Percentiles rank a stretch among this genome's conserved stretches.
These are phyloP conservation scores for Moringa oleifera DNA, from an alignment of 345 rosid species.

Conservation along the genomic window DNA sequence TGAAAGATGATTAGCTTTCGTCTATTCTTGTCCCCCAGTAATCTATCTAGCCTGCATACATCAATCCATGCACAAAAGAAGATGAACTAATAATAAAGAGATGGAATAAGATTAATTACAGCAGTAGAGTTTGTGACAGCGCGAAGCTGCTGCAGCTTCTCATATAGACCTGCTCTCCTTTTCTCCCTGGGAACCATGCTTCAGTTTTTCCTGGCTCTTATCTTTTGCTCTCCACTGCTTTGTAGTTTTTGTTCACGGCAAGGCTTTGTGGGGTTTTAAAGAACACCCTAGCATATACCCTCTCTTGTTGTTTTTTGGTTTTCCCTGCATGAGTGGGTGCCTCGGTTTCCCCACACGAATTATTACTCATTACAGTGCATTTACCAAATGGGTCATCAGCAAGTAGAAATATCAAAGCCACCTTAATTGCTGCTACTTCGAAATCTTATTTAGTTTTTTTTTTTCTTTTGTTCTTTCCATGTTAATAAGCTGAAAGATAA, in stretches of 20 bases:
- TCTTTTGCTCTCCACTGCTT: not conserved
- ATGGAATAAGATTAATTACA: conserved; percentile 21
- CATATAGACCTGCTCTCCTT: conserved; percentile 38
- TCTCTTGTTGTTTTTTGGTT: conserved; percentile 20
- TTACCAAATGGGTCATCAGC: too few species aligned
- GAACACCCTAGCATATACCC: conserved; percentile 1
- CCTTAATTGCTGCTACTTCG: not conserved
- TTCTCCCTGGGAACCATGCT: conserved; percentile 38
- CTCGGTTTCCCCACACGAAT: conserved; percentile 23
- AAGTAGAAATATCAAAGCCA: too few species aligned
- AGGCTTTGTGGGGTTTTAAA: conserved; percentile 18
- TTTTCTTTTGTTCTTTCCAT: too few species aligned
- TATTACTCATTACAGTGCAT: not conserved
- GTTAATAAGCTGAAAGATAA: too few species aligned
- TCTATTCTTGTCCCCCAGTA: conserved; percentile 34
- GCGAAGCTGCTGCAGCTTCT: conserved; percentile 47
- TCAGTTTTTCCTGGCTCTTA: not conserved
- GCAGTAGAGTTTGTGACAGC: conserved; percentile 49
- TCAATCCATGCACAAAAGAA: too few species aligned
- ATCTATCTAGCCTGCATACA: conserved; percentile 13
- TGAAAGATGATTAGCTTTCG: not conserved
- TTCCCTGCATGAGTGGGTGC: conserved; percentile 31
- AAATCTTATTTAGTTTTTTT: too few species aligned
- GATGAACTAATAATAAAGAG: too few species aligned
- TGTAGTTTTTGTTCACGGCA: conserved; percentile 4